These are phyloP conservation scores for Plasmodium coatneyi DNA, from an alignment of 169 alveolate species.

Conservation along the genomic window DNA sequence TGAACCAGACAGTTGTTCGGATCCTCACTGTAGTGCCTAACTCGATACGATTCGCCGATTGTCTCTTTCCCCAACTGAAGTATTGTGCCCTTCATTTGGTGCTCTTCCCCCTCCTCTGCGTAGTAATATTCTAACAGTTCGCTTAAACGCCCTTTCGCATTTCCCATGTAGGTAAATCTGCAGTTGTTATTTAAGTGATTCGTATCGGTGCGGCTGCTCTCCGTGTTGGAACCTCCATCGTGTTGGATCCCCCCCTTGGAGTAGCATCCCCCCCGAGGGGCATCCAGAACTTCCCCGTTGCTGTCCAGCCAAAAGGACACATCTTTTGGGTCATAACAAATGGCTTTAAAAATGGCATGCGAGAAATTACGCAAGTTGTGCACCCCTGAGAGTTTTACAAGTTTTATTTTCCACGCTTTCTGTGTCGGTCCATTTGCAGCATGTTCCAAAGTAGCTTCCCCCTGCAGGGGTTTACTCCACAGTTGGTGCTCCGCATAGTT, in stretches of 20 bases:
- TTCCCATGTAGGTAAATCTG: slow-evolving; percentile 77
- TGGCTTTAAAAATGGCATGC: slow-evolving; percentile 24
- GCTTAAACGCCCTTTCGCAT: slow-evolving; percentile 58
- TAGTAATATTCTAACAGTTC: slow-evolving; percentile 48
- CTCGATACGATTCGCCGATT: background rate
- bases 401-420: slow-evolving; percentile 5
- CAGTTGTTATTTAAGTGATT: background rate
- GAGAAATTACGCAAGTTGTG: background rate
- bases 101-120: background rate
- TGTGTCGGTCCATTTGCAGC: background rate
- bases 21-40: background rate
- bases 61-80: background rate
- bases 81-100: background rate
- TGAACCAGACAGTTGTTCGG: slow-evolving; percentile 29
- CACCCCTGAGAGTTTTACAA: slow-evolving; percentile 14
- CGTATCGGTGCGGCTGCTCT: background rate
- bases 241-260: background rate
- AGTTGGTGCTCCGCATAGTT: background rate
- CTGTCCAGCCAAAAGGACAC: slow-evolving; percentile 55
- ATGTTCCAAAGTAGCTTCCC: background rate
- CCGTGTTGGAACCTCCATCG: background rate
- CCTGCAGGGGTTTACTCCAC: background rate
- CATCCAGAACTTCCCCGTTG: slow-evolving; percentile 12
- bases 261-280: background rate
- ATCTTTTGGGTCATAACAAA: background rate